Evolutionary conservation across 352 stramenopile species (phyloP).

Genomic region (Globisporangium acanthophoron): DNA sequence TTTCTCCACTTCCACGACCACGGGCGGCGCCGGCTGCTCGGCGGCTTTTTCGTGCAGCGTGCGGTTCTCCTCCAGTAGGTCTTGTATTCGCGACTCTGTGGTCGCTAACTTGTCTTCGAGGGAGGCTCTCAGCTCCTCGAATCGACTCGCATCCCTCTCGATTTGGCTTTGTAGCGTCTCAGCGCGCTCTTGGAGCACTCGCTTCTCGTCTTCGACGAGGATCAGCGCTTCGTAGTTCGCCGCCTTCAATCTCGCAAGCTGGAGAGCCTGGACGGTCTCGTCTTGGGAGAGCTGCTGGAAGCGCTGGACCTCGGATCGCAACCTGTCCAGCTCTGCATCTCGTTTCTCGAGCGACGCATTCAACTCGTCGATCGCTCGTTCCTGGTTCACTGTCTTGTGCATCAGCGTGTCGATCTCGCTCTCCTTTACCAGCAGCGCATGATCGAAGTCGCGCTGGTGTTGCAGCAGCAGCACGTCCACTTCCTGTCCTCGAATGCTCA

Average conservation of each 20-base stretch:
- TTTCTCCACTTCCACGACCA: constrained; percentile 7
- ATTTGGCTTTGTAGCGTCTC: constrained; percentile 13
- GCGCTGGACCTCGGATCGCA: constrained; percentile 26
- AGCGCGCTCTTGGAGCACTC: constrained; percentile 28
- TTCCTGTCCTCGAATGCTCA: constrained; percentile 1
- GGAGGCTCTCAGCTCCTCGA: not conserved
- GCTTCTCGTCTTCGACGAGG: constrained; percentile 55
- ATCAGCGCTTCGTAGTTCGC: constrained; percentile 52
- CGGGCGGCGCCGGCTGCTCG: not conserved
- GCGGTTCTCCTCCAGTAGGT: constrained; percentile 26
- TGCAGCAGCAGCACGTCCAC: constrained; percentile 1
- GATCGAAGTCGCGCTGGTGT: constrained; percentile 4
- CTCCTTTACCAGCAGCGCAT: constrained; percentile 17
- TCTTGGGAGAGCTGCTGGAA: constrained; percentile 55
- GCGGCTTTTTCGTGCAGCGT: constrained; percentile 10
- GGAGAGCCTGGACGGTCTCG: constrained; percentile 67
- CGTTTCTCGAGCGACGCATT: constrained; percentile 19
- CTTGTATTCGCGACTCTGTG: constrained; percentile 14
- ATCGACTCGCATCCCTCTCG: not conserved
- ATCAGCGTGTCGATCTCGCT: constrained; percentile 48
- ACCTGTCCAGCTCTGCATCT: constrained; percentile 23
- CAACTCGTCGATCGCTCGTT: constrained; percentile 23
- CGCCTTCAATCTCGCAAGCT: constrained; percentile 56
- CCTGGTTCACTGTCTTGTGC: constrained; percentile 29
- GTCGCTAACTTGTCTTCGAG: constrained; percentile 17